A percentile compares a stretch with the other conserved stretches of the same genome.
Evolutionary conservation across 306 rosid genomes (phyloP).

Genomic region (Acacia melanoxylon): DNA sequence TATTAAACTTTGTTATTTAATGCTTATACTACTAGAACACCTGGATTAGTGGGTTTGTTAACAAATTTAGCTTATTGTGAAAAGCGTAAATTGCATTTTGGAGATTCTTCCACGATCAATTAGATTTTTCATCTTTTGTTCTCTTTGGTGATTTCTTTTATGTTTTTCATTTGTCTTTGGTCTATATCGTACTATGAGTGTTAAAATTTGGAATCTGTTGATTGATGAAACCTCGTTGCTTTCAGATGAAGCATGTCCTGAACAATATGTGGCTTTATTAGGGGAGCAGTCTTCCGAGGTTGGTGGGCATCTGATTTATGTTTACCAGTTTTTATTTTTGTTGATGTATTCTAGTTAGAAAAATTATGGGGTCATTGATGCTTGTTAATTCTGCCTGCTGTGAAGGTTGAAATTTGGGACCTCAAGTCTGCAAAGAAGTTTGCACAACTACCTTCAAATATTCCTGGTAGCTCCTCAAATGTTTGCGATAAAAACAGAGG

Average conservation of each 20-base stretch:
- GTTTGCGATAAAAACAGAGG: slow-evolving; percentile 58
- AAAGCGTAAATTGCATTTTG: slow-evolving; percentile 20
- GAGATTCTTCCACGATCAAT: slow-evolving; percentile 24
- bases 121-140: slow-evolving; percentile 7
- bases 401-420: slow-evolving; percentile 97
- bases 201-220: not conserved
- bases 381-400: slow-evolving; percentile 32
- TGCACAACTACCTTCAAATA: slow-evolving; percentile 53
- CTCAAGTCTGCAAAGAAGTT: slow-evolving; percentile 69
- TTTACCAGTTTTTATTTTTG: slow-evolving; percentile 28
- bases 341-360: not conserved
- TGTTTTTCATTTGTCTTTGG: slow-evolving; percentile 18
- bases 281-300: slow-evolving; percentile 89
- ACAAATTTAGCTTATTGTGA: slow-evolving; percentile 8
- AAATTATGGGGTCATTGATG: slow-evolving; percentile 1
- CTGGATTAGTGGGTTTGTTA: not conserved
- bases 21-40: not conserved
- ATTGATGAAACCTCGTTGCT: slow-evolving; percentile 31
- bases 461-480: slow-evolving; percentile 37
- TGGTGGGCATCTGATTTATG: slow-evolving; percentile 11
- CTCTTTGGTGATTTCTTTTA: slow-evolving; percentile 8
- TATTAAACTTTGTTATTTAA: not conserved
- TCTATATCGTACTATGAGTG: not conserved
- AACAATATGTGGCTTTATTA: slow-evolving; percentile 68
- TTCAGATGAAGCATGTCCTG: slow-evolving; percentile 40